A percentile compares a stretch with the other conserved stretches of the same genome.
phyloP scores from a whole-genome alignment of 495 filamentous ascomycete species.

The Xylaria bambusicola region DNA sequence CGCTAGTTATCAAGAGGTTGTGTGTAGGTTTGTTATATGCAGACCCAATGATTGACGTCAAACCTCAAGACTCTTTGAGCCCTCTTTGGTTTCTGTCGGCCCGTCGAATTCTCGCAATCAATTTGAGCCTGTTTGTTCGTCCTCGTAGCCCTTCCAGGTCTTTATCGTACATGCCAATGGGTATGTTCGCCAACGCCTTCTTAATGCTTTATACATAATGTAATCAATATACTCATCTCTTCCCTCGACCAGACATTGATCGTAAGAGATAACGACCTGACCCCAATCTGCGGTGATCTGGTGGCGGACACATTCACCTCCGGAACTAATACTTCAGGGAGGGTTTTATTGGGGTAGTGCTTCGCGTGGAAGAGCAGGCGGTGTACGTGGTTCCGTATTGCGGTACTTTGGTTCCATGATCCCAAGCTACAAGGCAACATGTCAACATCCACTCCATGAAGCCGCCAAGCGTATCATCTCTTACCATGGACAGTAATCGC shows the following conservation, averaged over 20 bases:
- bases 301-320: neutral
- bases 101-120: neutral
- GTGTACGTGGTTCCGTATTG: constrained; percentile 29
- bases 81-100: too few relatives aligned
- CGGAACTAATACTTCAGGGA: neutral
- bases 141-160: neutral
- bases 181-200: constrained; percentile 9
- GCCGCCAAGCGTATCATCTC: constrained; percentile 23
- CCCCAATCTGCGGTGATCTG: too few relatives aligned
- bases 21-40: neutral
- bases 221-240: neutral
- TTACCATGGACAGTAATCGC: constrained; percentile 83
- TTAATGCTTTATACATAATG: constrained; percentile 7
- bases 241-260: too few relatives aligned
- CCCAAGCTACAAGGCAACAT: constrained; percentile 23
- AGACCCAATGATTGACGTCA: too few relatives aligned
- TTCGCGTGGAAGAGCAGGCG: constrained; percentile 26
- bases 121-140: too few relatives aligned
- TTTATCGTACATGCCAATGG: constrained; percentile 11
- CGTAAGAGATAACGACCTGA: too few relatives aligned
- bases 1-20: neutral
- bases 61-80: too few relatives aligned
- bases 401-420: constrained; percentile 34
- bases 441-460: neutral
- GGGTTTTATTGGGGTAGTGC: neutral